A percentile compares a stretch with the other conserved stretches of the same genome.
phyloP scores from a whole-genome alignment of 2,329 filamentous ascomycete species.

The Bipolaris oryzae region DNA sequence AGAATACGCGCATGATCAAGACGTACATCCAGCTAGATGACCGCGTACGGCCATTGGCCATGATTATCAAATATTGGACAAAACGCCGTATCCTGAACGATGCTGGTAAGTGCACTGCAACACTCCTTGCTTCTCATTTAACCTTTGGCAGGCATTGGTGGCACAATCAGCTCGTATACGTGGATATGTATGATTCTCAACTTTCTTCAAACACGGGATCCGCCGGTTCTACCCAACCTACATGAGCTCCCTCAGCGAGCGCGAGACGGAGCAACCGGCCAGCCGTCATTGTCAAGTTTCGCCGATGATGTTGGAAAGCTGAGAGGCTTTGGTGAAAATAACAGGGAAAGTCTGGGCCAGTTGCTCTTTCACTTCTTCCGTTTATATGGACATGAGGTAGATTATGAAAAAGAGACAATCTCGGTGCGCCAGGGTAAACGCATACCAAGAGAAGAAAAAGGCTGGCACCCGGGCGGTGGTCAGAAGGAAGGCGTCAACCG shows the following conservation, averaged over 20 bases:
- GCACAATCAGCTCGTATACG: conserved; percentile 95
- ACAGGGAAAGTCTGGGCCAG: conserved; percentile 80
- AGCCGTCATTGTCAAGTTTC: conserved; percentile 69
- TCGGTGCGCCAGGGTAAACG: conserved; percentile 83
- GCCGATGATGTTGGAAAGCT: conserved; percentile 83
- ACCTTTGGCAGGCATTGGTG: conserved; percentile 70
- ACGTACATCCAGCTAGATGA: conserved; percentile 95
- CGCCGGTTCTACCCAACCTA: conserved; percentile 82
- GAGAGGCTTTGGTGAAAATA: conserved; percentile 74
- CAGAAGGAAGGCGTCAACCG: conserved; percentile 66
- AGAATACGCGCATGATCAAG: conserved; percentile 97
- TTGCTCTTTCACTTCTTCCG: conserved; percentile 96
- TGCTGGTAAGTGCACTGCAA: conserved; percentile 72
- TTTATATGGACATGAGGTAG: conserved; percentile 90
- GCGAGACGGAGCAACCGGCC: conserved; percentile 66
- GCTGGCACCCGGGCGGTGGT: conserved; percentile 72
- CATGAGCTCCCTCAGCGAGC: conserved; percentile 74
- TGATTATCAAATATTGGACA: conserved; percentile 98
- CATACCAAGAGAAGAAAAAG: conserved; percentile 82
- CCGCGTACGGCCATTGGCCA: conserved; percentile 86
- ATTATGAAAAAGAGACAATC: conserved; percentile 82
- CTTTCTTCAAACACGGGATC: conserved; percentile 86
- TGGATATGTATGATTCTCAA: conserved; percentile 99
- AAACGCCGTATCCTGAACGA: conserved; percentile 92
- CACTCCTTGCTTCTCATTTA: conserved; percentile 21